Percentiles rank a stretch among this genome's conserved stretches.
Evolutionary conservation across 345 rosid species (phyloP).

Genomic region (Anacardium occidentale): DNA sequence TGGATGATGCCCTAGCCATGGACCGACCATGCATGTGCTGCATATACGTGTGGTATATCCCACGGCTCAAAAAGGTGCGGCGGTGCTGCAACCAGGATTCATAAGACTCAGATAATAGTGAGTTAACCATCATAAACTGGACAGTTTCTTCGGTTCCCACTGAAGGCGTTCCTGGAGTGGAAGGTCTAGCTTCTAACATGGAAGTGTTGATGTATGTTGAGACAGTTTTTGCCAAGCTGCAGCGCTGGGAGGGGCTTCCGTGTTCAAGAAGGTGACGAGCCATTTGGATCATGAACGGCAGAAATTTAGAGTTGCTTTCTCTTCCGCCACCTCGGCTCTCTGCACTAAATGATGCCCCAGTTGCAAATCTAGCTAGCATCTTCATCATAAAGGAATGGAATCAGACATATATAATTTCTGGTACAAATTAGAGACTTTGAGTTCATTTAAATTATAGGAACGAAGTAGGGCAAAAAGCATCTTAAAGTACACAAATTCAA

Average conservation of each 20-base stretch:
- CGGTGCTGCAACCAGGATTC: conserved; percentile 93
- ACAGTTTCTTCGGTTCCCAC: conserved; percentile 79
- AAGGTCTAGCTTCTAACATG: conserved; percentile 49
- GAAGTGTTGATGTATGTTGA: conserved; percentile 66
- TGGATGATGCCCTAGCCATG: conserved; percentile 34
- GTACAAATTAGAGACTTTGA: not conserved
- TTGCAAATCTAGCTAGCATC: conserved; percentile 99
- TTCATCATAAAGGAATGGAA: conserved; percentile 26
- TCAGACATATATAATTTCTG: not conserved
- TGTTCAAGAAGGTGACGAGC: conserved; percentile 93
- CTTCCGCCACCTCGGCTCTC: conserved; percentile 95
- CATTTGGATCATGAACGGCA: conserved; percentile 95
- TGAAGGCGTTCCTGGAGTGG: conserved; percentile 52
- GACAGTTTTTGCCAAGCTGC: conserved; percentile 73
- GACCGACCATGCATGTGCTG: conserved; percentile 81
- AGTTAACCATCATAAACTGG: conserved; percentile 97
- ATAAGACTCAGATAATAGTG: conserved; percentile 86
- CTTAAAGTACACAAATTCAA: too few species aligned
- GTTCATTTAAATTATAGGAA: too few species aligned
- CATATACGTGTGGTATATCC: conserved; percentile 88
- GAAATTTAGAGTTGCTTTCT: conserved; percentile 95
- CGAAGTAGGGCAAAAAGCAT: too few species aligned
- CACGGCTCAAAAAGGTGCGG: conserved; percentile 76
- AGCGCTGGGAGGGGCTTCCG: conserved; percentile 72
- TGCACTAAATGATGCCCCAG: conserved; percentile 88